Evolutionary conservation across 2,329 filamentous ascomycete species (phyloP).

Genomic region (Beauveria caledonica): DNA sequence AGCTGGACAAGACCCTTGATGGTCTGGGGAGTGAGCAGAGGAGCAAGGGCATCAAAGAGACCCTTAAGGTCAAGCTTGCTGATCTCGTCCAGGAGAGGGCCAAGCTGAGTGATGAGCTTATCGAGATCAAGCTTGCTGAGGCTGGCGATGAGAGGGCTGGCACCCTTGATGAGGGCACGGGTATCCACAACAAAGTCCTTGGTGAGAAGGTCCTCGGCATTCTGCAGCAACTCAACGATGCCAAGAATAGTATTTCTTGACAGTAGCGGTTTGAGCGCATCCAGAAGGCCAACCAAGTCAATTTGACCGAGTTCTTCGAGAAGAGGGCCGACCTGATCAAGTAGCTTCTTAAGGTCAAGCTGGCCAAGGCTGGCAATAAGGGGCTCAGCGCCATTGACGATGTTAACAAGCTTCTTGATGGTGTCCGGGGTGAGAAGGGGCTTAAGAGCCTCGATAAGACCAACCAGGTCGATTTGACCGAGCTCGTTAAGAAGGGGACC

Average conservation of each 20-base stretch:
- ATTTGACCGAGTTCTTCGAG: conserved; percentile 21
- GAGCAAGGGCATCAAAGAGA: conserved; percentile 20
- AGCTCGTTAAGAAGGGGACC: conserved; percentile 22
- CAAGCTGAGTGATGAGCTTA: conserved; percentile 13
- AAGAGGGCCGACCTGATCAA: conserved; percentile 17
- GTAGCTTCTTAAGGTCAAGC: conserved; percentile 15
- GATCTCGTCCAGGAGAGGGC: conserved; percentile 21
- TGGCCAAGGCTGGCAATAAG: conserved; percentile 19
- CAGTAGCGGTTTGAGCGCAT: conserved; percentile 22
- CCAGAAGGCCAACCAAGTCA: conserved; percentile 22
- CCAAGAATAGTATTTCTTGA: conserved; percentile 24
- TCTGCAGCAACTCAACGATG: conserved; percentile 26
- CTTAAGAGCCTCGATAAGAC: conserved; percentile 23
- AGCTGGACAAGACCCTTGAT: conserved; percentile 25
- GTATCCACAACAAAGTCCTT: conserved; percentile 21
- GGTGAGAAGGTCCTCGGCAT: conserved; percentile 23
- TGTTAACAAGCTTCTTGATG: conserved; percentile 18
- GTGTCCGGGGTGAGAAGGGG: conserved; percentile 27
- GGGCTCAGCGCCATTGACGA: conserved; percentile 4
- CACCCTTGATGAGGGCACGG: conserved; percentile 20
- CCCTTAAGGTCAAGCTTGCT: conserved; percentile 23
- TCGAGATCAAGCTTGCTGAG: conserved; percentile 12
- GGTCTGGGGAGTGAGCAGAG: conserved; percentile 21
- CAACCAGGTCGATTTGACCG: conserved; percentile 21
- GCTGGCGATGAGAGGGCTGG: conserved; percentile 22